These are phyloP conservation scores for Simplicillium sp. DNA, from an alignment of 2,329 filamentous ascomycete genomes.

Conservation along the genomic window DNA sequence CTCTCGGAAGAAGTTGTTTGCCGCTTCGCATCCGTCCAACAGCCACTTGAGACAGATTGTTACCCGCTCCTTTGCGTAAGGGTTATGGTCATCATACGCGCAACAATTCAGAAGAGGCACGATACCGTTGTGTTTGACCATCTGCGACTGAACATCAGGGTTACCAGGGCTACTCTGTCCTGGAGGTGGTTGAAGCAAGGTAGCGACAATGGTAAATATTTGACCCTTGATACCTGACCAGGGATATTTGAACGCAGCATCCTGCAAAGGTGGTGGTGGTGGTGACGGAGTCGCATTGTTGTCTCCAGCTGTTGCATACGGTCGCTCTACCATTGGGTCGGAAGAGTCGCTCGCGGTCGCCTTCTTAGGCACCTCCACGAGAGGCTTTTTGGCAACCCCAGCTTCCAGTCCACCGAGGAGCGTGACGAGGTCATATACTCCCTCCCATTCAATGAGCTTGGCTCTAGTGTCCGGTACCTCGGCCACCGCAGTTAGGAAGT, in stretches of 20 bases:
- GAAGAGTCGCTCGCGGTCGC: constrained; percentile 21
- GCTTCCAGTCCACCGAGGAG: constrained; percentile 80
- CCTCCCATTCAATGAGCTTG: constrained; percentile 85
- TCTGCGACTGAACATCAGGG: constrained; percentile 75
- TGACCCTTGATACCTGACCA: constrained; percentile 80
- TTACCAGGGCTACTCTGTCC: constrained; percentile 52
- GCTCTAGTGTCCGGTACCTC: constrained; percentile 77
- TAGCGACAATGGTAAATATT: constrained; percentile 82
- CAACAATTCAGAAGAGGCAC: constrained; percentile 85
- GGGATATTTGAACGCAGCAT: constrained; percentile 53
- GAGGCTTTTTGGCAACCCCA: constrained; percentile 74
- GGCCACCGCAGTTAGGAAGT: constrained; percentile 83
- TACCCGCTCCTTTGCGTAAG: constrained; percentile 85
- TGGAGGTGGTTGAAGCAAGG: constrained; percentile 74
- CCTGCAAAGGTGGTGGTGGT: constrained; percentile 41
- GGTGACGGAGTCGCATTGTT: constrained; percentile 27
- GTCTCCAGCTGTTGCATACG: constrained; percentile 36
- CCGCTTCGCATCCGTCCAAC: constrained; percentile 64
- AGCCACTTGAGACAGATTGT: constrained; percentile 82
- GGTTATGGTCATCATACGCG: constrained; percentile 84
- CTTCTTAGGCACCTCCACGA: constrained; percentile 36
- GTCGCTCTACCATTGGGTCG: constrained; percentile 48
- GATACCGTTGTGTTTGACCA: constrained; percentile 76
- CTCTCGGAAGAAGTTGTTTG: constrained; percentile 61
- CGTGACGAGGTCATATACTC: constrained; percentile 79